Evolutionary conservation across 345 rosid species (phyloP).

Genomic region (Brassica cretica): DNA sequence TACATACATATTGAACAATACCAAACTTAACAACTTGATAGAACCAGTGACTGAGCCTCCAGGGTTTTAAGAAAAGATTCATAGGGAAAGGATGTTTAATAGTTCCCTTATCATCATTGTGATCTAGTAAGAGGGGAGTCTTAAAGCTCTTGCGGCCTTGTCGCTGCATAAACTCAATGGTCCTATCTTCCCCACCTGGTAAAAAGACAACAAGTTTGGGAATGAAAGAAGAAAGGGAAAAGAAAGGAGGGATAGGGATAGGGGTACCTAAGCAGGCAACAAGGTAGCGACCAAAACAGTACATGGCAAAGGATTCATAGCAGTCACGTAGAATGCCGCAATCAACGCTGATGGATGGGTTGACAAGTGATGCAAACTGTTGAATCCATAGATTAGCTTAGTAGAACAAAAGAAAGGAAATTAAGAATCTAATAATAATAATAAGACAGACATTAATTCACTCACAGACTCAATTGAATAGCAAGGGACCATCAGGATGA

Average conservation of each 20-base stretch:
- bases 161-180: neutral
- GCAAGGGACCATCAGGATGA: constrained; percentile 98
- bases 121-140: neutral
- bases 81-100: neutral
- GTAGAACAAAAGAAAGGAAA: neutral
- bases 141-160: neutral
- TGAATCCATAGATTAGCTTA: neutral
- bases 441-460: neutral
- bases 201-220: neutral
- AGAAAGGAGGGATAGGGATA: neutral
- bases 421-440: neutral
- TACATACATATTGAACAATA: constrained; percentile 95
- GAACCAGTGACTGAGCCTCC: constrained; percentile 80
- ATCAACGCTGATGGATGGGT: constrained; percentile 90
- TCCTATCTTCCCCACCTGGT: neutral
- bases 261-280: constrained; percentile 75
- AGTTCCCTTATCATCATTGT: neutral
- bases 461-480: constrained; percentile 90
- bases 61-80: neutral
- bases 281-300: constrained; percentile 99
- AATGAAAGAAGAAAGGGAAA: neutral
- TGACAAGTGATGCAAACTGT: constrained; percentile 87
- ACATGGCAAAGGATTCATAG: constrained; percentile 99
- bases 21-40: constrained; percentile 96
- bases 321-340: constrained; percentile 90